A percentile compares a stretch with the other conserved stretches of the same genome.
These are phyloP conservation scores for Arthrobotrys musiformis DNA, from an alignment of 2,329 filamentous ascomycete species.

Conservation along the genomic window DNA sequence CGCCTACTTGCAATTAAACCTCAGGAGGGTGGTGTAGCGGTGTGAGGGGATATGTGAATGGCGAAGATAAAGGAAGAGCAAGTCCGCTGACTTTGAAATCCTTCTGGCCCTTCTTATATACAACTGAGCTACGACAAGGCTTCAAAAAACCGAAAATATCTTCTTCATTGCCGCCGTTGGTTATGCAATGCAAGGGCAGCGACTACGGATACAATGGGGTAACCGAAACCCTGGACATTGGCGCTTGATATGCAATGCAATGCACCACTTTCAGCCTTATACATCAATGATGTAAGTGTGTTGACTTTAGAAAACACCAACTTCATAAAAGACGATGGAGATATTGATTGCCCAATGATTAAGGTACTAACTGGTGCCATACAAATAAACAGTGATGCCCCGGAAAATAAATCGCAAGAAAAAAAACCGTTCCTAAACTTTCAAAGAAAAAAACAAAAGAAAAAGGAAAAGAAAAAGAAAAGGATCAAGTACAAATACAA, in stretches of 20 bases:
- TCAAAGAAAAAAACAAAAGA: no score
- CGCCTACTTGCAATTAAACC: no score
- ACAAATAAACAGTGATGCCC: no score
- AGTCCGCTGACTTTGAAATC: background rate
- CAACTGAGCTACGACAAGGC: background rate
- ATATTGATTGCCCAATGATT: no score
- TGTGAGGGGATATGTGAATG: background rate
- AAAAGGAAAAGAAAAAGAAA: no score
- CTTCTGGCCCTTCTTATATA: slow-evolving; percentile 2
- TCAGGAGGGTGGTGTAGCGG: no score
- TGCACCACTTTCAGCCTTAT: background rate
- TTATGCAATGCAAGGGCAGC: background rate
- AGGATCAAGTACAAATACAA: no score
- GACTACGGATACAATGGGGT: background rate
- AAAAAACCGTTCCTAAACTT: no score
- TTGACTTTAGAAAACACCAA: no score
- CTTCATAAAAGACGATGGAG: no score
- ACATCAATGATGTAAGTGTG: background rate
- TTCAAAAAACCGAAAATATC: background rate
- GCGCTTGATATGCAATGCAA: background rate
- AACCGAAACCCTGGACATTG: background rate
- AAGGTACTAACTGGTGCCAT: no score
- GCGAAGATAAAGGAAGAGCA: background rate
- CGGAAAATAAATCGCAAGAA: no score
- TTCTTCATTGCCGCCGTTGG: background rate